Evolutionary conservation across 768 basidiomycete genomes (phyloP), one percentile per base, ranked within the genome.

Genomic region (Rhodotorula kratochvilovae): DNA sequence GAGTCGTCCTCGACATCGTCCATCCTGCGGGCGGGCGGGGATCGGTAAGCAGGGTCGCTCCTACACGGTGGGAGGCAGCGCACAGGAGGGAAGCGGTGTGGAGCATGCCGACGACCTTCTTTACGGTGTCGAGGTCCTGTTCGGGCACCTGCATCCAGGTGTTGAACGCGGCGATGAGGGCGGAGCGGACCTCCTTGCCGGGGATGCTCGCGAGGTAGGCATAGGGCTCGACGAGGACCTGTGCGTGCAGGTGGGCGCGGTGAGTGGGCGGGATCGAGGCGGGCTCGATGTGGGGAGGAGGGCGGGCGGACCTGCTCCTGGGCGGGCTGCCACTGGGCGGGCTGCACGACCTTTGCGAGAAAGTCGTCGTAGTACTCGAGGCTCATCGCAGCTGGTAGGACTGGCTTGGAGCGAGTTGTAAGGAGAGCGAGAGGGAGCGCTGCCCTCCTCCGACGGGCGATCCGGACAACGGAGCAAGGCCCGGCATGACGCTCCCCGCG

Each of bases 61-160:
- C 27, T 33, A 39, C 50, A 27, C 25, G 45, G 3, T 29, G 5
- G 21, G 68, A 27, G 8, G 27, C 6, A 17, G 62, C 85, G 78
- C 76, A 93, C 94, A 98, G 85, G 35, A 99, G 84, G 79, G 91
- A 92, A 10, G 94, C 93, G 63, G 88, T 92, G 76, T 99, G 96
- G 29, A 98, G 83, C 92, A 95, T 97, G 77, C 87, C 87, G 45
- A 99, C 90, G 63, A 99, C 86, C 72, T 85, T 85, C 5, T 88
- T 85, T 70, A 99, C 92, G 54, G 89, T 82, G 36, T 80, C 79
- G 27, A 96, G 85, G 79, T 89, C 89, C 35, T 85, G 85, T 36
- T 82, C 79, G 0, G 91, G 90, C 4, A 98, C 92, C 13, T 88
- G 79, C 23, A 98, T 85, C 96, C 96, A 99, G 3, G 82, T 48